Evolutionary conservation across 2,329 filamentous ascomycete genomes (phyloP), one percentile per base, ranked within the genome.

Genomic region (Aspergillus sojae): DNA sequence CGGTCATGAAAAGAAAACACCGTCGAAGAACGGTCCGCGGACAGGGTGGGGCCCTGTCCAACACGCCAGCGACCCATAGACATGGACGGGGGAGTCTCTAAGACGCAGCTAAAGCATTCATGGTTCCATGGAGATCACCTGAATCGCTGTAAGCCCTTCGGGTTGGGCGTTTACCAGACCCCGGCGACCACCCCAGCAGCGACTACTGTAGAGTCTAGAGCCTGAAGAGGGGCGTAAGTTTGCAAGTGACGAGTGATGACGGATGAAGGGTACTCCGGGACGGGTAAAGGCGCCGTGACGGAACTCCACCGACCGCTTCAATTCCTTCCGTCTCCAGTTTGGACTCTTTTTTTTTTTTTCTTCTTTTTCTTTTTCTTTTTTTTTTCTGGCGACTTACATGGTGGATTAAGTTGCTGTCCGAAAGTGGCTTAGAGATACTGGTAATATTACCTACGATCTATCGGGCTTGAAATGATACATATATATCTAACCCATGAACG

Each of bases 41-140:
- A 56, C 58, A 48, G 36, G 61, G 68, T 70, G 34, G 68, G 68
- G 61, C 62, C 68, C 66, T 63, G 43, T 64, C 65, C 64, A 66
- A 65, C 66, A 60, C 72, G 70, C 71, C 74, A 73, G 67, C 67
- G 72, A 75, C 75, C 75, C 75, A 72, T 76, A 69, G 74, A 73
- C 71, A 72, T 76, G 74, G 75, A 75, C 67, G 71, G 72, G 72
- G 73, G 74, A 69, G 66, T 67, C 67, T 66, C 65, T 65, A 67
- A 69, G 67, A 69, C 68, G 68, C 69, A 68, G 65, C 70, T 71
- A 70, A 70, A 65, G 64, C 58, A 64, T 62, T 63, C 60, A 64
- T 69, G 70, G 69, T 70, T 71, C 69, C 65, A 71, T 67, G 67
- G 63, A 61, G 69, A 73, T 75, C 73, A 76, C 72, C 72, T 76